Conservation (phyloP, 441 rosid genomes). For the Theobroma grandiflorum region DNA sequence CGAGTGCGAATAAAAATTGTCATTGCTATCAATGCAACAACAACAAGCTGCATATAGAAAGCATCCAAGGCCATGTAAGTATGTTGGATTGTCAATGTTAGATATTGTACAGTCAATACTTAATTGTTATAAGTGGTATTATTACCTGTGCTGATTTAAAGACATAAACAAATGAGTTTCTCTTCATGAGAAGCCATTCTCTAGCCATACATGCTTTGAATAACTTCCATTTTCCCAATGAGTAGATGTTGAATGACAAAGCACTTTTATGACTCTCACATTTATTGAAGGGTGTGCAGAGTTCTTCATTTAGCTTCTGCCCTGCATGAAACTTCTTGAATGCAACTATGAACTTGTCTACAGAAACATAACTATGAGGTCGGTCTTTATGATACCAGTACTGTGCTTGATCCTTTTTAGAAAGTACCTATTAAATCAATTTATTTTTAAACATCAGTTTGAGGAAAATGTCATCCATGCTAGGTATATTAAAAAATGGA, state of each 20-base stretch:
- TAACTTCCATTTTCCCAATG: conserved; percentile 56
- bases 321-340: conserved; percentile 47
- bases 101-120: background rate
- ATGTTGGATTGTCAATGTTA: background rate
- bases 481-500: background rate
- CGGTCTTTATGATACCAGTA: conserved; percentile 51
- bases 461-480: conserved; percentile 9
- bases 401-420: conserved; percentile 67
- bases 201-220: conserved; percentile 64
- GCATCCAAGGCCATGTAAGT: background rate
- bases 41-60: conserved; percentile 49
- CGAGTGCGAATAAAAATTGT: conserved; percentile 58
- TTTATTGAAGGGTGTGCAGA: conserved; percentile 44
- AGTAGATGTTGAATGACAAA: conserved; percentile 45
- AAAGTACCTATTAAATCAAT: conserved; percentile 45
- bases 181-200: conserved; percentile 66
- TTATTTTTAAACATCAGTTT: background rate
- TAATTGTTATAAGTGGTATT: background rate
- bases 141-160: conserved; percentile 60
- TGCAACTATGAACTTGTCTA: conserved; percentile 43
- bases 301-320: conserved; percentile 39
- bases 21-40: conserved; percentile 58
- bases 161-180: conserved; percentile 53
- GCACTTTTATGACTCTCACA: conserved; percentile 35
- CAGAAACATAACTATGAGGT: conserved; percentile 54